Conservation (phyloP, 768 basidiomycete genomes). For the Kockovaella imperatae region DNA sequence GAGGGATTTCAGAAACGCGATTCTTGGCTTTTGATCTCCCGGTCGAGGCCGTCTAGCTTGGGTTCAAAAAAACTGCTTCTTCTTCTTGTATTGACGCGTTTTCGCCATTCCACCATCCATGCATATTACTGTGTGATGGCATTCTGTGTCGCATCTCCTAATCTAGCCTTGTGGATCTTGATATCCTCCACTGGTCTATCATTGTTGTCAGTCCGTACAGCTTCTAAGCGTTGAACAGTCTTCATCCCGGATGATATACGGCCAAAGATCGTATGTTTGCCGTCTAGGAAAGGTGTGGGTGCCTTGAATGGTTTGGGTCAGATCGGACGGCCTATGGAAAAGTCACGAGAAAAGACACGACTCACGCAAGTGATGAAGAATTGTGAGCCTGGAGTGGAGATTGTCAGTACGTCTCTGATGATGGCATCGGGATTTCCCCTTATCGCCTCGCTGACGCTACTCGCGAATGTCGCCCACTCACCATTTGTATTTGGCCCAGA, state of each 20-base stretch:
- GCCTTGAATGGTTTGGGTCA: constrained; percentile 18
- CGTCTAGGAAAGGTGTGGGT: constrained; percentile 45
- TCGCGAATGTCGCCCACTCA: constrained; percentile 14
- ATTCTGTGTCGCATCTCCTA: constrained; percentile 33
- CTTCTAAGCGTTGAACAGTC: constrained; percentile 81
- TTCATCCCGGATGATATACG: constrained; percentile 85
- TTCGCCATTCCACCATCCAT: not conserved
- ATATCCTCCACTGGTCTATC: constrained; percentile 75
- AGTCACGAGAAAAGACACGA: constrained; percentile 1
- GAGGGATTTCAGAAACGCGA: constrained; percentile 11
- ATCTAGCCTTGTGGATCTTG: constrained; percentile 73
- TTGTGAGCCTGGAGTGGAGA: constrained; percentile 32
- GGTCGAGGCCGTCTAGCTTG: not conserved
- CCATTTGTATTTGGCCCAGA: constrained; percentile 49
- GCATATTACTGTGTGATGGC: constrained; percentile 2
- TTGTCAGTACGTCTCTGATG: too few species aligned
- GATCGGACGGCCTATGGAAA: not conserved
- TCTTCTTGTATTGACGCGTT: not conserved
- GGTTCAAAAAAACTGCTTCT: not conserved
- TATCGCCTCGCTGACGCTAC: too few species aligned
- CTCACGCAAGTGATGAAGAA: constrained; percentile 44
- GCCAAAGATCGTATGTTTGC: constrained; percentile 55
- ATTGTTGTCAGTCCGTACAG: constrained; percentile 79
- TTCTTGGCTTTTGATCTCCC: constrained; percentile 10
- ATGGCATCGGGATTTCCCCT: too few species aligned